Conservation (phyloP, 495 filamentous ascomycete genomes). For the Chaetomidium leptoderma region DNA sequence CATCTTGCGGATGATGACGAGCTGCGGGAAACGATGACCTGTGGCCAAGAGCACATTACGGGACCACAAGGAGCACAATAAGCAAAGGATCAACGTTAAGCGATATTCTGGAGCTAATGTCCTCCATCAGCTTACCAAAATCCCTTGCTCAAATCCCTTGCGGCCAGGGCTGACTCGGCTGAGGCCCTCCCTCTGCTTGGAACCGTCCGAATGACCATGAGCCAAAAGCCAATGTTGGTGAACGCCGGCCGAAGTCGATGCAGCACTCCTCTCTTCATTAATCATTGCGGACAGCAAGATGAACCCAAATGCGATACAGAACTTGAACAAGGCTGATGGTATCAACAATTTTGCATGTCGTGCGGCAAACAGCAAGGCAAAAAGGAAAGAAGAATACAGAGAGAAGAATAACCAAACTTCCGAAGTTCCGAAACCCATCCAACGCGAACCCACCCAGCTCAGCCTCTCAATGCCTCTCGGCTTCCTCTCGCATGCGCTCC, state of each 20-base stretch:
- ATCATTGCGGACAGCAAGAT: neutral
- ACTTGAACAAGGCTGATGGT: constrained; percentile 5
- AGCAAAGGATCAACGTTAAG: no score
- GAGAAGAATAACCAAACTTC: neutral
- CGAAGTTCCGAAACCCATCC: neutral
- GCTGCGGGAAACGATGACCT: no score
- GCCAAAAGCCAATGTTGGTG: neutral
- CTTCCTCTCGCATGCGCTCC: constrained; percentile 44
- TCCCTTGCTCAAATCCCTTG: no score
- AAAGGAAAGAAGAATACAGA: neutral
- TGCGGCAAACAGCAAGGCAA: neutral
- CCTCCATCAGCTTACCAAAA: no score
- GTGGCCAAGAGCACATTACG: no score
- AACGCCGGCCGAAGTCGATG: neutral
- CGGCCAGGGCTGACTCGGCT: no score
- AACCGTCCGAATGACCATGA: neutral
- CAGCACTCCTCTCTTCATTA: neutral
- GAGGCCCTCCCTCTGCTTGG: no score
- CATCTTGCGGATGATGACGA: neutral
- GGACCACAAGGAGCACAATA: no score
- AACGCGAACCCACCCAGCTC: neutral
- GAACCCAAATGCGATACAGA: neutral
- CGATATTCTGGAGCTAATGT: no score
- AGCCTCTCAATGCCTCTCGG: constrained; percentile 37
- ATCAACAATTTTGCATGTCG: constrained; percentile 11